phyloP scores from a whole-genome alignment of 2,329 filamentous ascomycete genomes.

The Stemphylium lycopersici region DNA sequence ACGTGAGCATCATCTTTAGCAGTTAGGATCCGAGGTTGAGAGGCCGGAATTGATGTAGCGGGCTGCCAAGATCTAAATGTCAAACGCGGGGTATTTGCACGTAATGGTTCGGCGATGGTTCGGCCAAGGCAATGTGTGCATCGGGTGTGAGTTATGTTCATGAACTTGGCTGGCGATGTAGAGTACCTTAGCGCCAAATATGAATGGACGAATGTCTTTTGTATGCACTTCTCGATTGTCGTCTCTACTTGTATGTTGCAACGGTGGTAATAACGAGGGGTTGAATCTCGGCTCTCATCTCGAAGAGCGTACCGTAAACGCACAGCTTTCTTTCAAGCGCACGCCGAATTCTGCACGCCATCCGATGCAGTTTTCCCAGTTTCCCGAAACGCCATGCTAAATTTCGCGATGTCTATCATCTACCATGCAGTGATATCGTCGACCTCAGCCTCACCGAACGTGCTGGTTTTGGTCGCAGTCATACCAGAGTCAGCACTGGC shows the following conservation, averaged over 20 bases:
- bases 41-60: neutral
- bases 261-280: slow-evolving; percentile 28
- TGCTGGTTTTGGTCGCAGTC: slow-evolving; percentile 82
- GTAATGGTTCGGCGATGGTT: no score
- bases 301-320: slow-evolving; percentile 27
- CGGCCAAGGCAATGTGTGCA: no score
- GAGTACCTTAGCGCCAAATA: no score
- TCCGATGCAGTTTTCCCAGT: slow-evolving; percentile 18
- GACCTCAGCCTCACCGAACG: slow-evolving; percentile 93
- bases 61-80: no score
- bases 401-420: slow-evolving; percentile 8
- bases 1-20: neutral
- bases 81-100: no score
- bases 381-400: slow-evolving; percentile 37
- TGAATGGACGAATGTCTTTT: no score
- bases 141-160: no score
- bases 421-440: slow-evolving; percentile 97
- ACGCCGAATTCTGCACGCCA: slow-evolving; percentile 44
- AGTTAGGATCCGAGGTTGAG: neutral
- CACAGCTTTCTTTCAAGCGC: slow-evolving; percentile 48
- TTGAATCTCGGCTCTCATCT: slow-evolving; percentile 43
- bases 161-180: no score
- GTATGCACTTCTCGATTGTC: neutral
- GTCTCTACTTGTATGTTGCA: neutral
- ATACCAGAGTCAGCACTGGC: slow-evolving; percentile 48